Percentiles rank a stretch among this genome's conserved stretches.
Evolutionary conservation across 331 rosid species (phyloP).

Genomic region (Rhamnella rubrinervis): DNA sequence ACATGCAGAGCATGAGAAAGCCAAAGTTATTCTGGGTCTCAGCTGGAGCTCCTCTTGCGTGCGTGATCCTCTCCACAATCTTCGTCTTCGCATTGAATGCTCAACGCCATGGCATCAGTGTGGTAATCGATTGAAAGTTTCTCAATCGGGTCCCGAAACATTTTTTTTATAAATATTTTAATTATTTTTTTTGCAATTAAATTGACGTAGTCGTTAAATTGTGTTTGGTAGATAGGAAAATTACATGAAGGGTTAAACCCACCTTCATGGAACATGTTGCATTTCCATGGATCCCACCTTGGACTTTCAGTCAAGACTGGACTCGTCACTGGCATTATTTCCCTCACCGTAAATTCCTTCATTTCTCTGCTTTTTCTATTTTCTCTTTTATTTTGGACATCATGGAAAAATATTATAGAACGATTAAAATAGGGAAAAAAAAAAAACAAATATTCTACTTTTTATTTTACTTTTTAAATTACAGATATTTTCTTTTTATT

Average conservation of each 20-base stretch:
- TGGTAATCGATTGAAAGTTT: conserved; percentile 38
- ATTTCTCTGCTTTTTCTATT: background rate
- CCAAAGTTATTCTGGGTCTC: conserved; percentile 83
- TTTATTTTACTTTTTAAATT: no score
- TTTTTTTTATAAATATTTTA: background rate
- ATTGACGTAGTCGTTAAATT: background rate
- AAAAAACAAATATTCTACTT: no score
- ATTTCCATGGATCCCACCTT: conserved; percentile 46
- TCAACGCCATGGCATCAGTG: conserved; percentile 57
- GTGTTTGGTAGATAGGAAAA: conserved; percentile 69
- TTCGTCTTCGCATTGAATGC: conserved; percentile 59
- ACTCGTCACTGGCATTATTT: conserved; percentile 66
- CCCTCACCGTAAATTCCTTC: conserved; percentile 68
- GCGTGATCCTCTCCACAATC: conserved; percentile 68
- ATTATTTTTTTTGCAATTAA: background rate
- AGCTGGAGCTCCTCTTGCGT: conserved; percentile 87
- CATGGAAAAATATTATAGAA: no score
- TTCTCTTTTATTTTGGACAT: background rate
- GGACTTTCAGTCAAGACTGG: conserved; percentile 72
- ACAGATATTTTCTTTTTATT: no score
- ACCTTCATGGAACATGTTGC: conserved; percentile 60
- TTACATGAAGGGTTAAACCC: conserved; percentile 76
- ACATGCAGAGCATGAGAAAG: conserved; percentile 49
- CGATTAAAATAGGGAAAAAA: no score
- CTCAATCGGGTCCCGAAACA: background rate